A percentile compares a stretch with the other conserved stretches of the same genome.
Conservation (phyloP, 306 rosid genomes). For the Clitoria ternatea region DNA sequence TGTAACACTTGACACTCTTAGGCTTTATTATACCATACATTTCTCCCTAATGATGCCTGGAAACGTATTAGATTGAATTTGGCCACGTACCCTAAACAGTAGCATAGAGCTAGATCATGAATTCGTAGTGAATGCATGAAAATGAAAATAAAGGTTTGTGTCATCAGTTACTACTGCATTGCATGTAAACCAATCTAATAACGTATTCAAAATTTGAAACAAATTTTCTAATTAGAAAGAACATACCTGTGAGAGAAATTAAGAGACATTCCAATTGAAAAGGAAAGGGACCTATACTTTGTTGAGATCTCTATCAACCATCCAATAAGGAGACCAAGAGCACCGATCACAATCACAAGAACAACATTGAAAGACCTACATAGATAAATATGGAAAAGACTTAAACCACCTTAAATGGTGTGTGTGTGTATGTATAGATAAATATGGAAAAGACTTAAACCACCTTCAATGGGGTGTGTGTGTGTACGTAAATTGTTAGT, state of each 20-base stretch:
- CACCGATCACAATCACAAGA: conserved; percentile 31
- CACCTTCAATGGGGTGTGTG: neutral
- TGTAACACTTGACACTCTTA: neutral
- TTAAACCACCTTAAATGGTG: neutral
- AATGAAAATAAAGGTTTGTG: neutral
- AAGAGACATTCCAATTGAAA: conserved; percentile 19
- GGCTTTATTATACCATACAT: neutral
- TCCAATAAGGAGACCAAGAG: conserved; percentile 36
- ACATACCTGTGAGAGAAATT: conserved; percentile 23
- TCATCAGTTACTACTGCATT: neutral
- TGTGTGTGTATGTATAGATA: neutral
- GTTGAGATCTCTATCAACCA: conserved; percentile 41
- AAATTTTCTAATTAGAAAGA: conserved; percentile 2
- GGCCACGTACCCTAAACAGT: neutral
- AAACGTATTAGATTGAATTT: neutral
- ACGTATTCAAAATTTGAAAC: neutral
- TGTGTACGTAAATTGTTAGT: neutral
- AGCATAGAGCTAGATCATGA: neutral
- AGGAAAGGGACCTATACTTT: conserved; percentile 27
- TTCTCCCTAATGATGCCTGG: neutral
- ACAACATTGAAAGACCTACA: conserved; percentile 33
- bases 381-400: neutral
- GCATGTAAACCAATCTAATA: neutral
- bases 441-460: neutral
- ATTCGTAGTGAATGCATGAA: neutral